Base-by-base conservation (phyloP, 23 red algal genomes). In the Rhodosorus marinus region DNA sequence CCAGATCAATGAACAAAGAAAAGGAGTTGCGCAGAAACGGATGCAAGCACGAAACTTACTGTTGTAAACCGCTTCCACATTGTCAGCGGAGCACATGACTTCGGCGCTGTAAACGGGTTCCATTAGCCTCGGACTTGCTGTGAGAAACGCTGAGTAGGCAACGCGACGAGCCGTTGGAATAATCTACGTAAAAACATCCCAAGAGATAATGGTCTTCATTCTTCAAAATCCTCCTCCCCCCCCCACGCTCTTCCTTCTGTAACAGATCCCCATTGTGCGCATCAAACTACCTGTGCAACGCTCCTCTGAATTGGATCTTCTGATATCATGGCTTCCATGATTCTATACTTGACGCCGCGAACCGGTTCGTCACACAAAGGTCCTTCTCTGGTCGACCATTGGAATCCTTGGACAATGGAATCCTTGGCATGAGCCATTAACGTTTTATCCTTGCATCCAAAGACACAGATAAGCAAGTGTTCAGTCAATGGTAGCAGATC, bases 291-390 rank as follows among this genome's bases (percentile, higher is more conserved):
- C n/a, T 92, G 83, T 5, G 83, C 83, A 0, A 45, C 58, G 55
- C 64, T 71, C 15, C 83, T 57, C 28, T 29, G 60, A 31, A 47
- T 22, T 25, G 66, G 29, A 9, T 52, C 43, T 0, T 62, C 53
- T 25, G 73, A 60, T 34, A 92, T 59, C 2, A 31, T 59, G 19
- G 73, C 72, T 8, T 92, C 65, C 26, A 92, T 57, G 21, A 92
- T 38, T 26, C 73, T 49, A 41, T 81, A 48, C 50, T 80, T 92
- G 1, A 92, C 83, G 25, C 64, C 74, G 4, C 73, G 70, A 0
- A 92, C 83, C 21, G 83, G 83, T n/a, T 67, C 60, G 59, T 92
- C 83, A 32, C 65, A 52, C 8, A 92, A 42, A 20, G 83, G 83
- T 19, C 83, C 83, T 49, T 92, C 83, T 20, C 74, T 73, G 28